Base-by-base conservation (phyloP, 768 basidiomycete species). In the Exsudoporus frostii region DNA sequence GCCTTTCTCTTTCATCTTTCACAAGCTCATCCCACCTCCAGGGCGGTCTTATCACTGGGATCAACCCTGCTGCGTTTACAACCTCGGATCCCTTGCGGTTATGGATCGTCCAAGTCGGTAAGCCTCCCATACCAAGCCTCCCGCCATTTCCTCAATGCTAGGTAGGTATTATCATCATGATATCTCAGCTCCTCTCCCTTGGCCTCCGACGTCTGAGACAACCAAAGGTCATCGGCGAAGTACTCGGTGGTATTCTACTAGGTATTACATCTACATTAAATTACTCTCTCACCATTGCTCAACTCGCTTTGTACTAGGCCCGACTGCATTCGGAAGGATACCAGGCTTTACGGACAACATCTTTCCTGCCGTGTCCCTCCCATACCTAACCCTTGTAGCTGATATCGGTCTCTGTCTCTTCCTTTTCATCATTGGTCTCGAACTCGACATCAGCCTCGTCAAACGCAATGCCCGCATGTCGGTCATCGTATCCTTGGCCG, bases 351-450 rank as follows among this genome's bases (percentile, higher is more conserved):
- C 92, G 1, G 50, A 88, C 41, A 84, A 85, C 65, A 84, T 97
- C 49, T 98, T 98, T 68, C 93, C 96, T 0, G 1, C 66, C 0
- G 73, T 74, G 0, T 93, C 92, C 0, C 66, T 80, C 7, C 78
- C 92, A 0, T 95, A 86, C 66, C 83, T 98, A 24, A 84, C 83
- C 50, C 85, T 98, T 19, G 84, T 88, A 17, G 90, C 96, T 14
- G 90, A 92, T 60, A 90, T 98, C 56, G 96, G 91, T 7, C 79
- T 92, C 5, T 86, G 86, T 57, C 80, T 93, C 40, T 94, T 92
- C 72, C 80, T 98, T 14, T 98, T 97, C 74, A 80, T 98, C 54
- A 88, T 98, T 37, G 96, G 96, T 4, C 84, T 96, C 32, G 90
- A 92, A 74, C 94, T 97, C 52, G 97, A 98, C 53, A 73, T 78